Percentiles rank a stretch among this genome's conserved stretches.
These are phyloP conservation scores for Aspergillus affinis DNA, from an alignment of 495 filamentous ascomycete species.

Conservation along the genomic window DNA sequence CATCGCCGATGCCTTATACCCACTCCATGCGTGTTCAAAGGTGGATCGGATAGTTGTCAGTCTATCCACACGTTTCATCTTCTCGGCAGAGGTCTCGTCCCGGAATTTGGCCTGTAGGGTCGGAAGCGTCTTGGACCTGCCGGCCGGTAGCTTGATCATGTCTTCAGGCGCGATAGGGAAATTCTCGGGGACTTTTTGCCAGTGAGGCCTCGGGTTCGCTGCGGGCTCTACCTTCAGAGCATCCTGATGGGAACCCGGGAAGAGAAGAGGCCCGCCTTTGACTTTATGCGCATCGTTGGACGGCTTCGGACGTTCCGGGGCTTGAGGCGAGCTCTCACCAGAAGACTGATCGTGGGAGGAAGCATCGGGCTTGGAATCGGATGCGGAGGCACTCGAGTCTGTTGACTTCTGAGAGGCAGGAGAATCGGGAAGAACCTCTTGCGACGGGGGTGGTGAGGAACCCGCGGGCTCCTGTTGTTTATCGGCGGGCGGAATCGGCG, in stretches of 20 bases:
- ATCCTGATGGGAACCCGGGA: constrained; percentile 40
- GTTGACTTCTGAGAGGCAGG: neutral
- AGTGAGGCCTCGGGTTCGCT: constrained; percentile 53
- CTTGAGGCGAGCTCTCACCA: constrained; percentile 2
- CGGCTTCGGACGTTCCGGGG: constrained; percentile 8
- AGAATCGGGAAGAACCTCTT: constrained; percentile 1
- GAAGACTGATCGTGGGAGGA: constrained; percentile 1
- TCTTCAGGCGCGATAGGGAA: constrained; percentile 69
- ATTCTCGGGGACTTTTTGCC: constrained; percentile 68
- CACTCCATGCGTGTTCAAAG: constrained; percentile 73
- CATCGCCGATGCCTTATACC: constrained; percentile 76
- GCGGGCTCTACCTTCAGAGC: constrained; percentile 40
- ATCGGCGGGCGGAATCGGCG: constrained; percentile 11
- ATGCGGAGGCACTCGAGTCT: neutral
- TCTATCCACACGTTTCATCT: constrained; percentile 60
- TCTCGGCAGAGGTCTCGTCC: constrained; percentile 59
- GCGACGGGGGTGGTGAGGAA: neutral
- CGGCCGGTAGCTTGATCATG: constrained; percentile 74
- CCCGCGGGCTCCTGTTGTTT: constrained; percentile 4
- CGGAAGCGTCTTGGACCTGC: constrained; percentile 65
- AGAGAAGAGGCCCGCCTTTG: neutral
- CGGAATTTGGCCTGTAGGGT: constrained; percentile 72
- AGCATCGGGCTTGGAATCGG: constrained; percentile 1
- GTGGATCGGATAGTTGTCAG: constrained; percentile 62
- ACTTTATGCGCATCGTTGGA: constrained; percentile 4